Conservation (phyloP, 2,329 filamentous ascomycete genomes). For the Colletotrichum musicola region DNA sequence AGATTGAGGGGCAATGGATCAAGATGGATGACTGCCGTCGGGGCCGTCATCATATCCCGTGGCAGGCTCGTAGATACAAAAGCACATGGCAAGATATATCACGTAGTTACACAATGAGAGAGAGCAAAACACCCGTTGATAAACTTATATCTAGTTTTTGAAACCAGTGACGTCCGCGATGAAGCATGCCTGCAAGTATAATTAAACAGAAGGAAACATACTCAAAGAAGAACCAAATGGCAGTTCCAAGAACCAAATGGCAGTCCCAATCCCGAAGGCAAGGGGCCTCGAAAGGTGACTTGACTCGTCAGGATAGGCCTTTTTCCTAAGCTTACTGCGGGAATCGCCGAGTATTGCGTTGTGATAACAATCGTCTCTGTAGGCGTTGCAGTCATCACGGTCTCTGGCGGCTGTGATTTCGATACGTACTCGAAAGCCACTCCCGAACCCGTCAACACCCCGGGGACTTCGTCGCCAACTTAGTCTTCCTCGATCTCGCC, state of each 20-base stretch:
- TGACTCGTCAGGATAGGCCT: neutral
- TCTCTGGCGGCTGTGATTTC: slow-evolving; percentile 44
- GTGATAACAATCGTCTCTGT: slow-evolving; percentile 26
- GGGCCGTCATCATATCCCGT: slow-evolving; percentile 51
- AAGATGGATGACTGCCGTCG: slow-evolving; percentile 73
- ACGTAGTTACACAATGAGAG: slow-evolving; percentile 5
- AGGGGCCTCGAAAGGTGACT: neutral
- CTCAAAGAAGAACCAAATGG: slow-evolving; percentile 13
- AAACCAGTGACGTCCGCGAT: neutral
- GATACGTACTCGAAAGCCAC: slow-evolving; percentile 50
- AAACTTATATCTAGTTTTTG: slow-evolving; percentile 11
- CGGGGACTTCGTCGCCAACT: slow-evolving; percentile 16
- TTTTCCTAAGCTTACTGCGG: neutral
- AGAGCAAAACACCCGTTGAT: slow-evolving; percentile 18
- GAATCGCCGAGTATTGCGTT: slow-evolving; percentile 1
- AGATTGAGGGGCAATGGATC: slow-evolving; percentile 71
- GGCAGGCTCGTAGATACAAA: slow-evolving; percentile 46
- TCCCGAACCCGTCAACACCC: neutral
- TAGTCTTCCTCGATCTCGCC: slow-evolving; percentile 94
- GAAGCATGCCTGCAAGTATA: slow-evolving; percentile 10
- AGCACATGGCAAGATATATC: slow-evolving; percentile 7
- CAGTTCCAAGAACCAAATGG: slow-evolving; percentile 1
- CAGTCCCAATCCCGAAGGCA: neutral
- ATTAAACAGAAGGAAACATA: slow-evolving; percentile 35
- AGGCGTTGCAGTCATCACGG: slow-evolving; percentile 37